A percentile compares a stretch with the other conserved stretches of the same genome.
These are phyloP conservation scores for Suillus luteus DNA, from an alignment of 768 basidiomycete genomes.

Conservation along the genomic window DNA sequence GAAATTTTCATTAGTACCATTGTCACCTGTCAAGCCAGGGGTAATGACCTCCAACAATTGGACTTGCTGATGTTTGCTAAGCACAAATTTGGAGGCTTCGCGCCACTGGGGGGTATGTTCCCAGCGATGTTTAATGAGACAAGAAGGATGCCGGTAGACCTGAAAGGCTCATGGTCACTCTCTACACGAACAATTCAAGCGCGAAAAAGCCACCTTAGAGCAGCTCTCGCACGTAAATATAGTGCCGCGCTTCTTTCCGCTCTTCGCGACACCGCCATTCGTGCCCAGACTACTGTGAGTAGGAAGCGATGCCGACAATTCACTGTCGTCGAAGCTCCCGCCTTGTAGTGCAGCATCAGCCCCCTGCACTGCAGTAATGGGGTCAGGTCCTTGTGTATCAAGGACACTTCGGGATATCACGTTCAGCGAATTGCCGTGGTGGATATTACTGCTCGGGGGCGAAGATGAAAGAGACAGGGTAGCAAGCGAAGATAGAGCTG, in stretches of 20 bases:
- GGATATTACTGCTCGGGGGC: conserved; percentile 31
- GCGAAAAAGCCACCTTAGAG: conserved; percentile 64
- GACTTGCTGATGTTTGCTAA: conserved; percentile 97
- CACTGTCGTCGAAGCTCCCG: conserved; percentile 23
- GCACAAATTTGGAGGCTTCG: conserved; percentile 84
- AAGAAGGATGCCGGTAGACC: conserved; percentile 91
- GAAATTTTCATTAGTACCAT: conserved; percentile 15
- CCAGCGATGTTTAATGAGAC: conserved; percentile 97
- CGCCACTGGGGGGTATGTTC: conserved; percentile 97
- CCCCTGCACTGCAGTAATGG: conserved; percentile 12
- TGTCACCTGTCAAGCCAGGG: conserved; percentile 2
- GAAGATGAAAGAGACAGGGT: conserved; percentile 44
- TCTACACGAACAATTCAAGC: conserved; percentile 2
- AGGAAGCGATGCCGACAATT: conserved; percentile 17
- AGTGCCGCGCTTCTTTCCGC: conserved; percentile 77
- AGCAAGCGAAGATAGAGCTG: conserved; percentile 42
- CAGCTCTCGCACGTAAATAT: conserved; percentile 94
- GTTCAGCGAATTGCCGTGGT: conserved; percentile 22
- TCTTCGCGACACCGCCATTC: conserved; percentile 30
- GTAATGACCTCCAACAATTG: conserved; percentile 82
- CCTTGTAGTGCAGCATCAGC: conserved; percentile 13
- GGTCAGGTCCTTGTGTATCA: conserved; percentile 16
- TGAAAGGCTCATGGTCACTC: conserved; percentile 28
- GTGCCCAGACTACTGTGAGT: conserved; percentile 15
- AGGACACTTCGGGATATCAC: conserved; percentile 10